phyloP scores from a whole-genome alignment of 139 green algal genomes.

The Auxenochlorella pyrenoidosa region DNA sequence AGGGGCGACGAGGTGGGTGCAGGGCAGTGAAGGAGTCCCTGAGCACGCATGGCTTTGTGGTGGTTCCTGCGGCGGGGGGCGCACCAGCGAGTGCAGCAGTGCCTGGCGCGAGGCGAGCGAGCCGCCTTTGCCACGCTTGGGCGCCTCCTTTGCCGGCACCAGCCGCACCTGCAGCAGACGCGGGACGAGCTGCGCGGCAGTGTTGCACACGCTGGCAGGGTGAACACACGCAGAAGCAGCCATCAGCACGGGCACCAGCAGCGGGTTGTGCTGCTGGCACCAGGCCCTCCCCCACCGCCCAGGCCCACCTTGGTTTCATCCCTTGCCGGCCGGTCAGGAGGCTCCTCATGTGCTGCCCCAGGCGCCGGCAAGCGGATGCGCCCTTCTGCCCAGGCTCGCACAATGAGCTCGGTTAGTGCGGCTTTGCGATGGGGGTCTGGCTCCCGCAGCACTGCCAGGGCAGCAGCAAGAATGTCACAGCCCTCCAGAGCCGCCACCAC shows the following conservation, averaged over 20 bases:
- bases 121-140: conserved; percentile 72
- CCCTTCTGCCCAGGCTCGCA: conserved; percentile 32
- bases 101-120: conserved; percentile 62
- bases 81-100: conserved; percentile 56
- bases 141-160: conserved; percentile 56
- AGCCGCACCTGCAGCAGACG: conserved; percentile 59
- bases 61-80: neutral
- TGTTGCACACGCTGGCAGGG: no score
- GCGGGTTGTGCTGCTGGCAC: neutral
- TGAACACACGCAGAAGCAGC: no score
- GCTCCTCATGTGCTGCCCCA: neutral
- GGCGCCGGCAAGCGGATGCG: conserved; percentile 10
- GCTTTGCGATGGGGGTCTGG: conserved; percentile 42
- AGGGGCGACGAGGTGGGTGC: no score
- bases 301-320: conserved; percentile 6
- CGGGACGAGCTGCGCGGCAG: no score
- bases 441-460: conserved; percentile 11
- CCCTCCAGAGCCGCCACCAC: neutral
- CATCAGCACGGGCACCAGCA: no score
- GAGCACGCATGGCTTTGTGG: no score
- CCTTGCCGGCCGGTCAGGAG: conserved; percentile 33
- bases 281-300: no score
- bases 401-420: conserved; percentile 12
- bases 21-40: no score
- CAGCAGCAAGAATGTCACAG: conserved; percentile 12